Conservation (phyloP, 2,329 filamentous ascomycete genomes). For the Aspergillus niger region DNA sequence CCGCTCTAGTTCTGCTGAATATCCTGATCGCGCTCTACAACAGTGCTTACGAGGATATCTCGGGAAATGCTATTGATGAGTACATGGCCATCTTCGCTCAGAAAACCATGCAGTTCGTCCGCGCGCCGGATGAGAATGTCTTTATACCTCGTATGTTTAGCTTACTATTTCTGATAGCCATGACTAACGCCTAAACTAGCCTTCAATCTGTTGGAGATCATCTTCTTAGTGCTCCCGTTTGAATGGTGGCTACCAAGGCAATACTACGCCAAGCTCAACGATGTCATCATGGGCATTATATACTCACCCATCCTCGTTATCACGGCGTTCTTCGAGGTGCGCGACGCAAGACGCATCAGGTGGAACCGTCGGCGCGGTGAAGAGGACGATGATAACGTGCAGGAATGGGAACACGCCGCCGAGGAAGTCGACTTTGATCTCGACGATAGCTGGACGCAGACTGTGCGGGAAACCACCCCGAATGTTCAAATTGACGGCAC, state of each 20-base stretch:
- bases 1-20: conserved; percentile 71
- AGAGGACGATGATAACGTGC: conserved; percentile 81
- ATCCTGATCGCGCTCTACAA: conserved; percentile 98
- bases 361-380: conserved; percentile 78
- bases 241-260: conserved; percentile 92
- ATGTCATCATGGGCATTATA: conserved; percentile 80
- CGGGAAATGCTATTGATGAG: conserved; percentile 89
- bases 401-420: conserved; percentile 89
- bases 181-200: conserved; percentile 42
- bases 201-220: conserved; percentile 88
- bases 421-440: conserved; percentile 73
- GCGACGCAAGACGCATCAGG: conserved; percentile 65
- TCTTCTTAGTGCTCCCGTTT: conserved; percentile 74
- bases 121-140: conserved; percentile 96
- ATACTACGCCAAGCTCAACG: conserved; percentile 79
- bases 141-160: conserved; percentile 73
- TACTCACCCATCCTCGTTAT: conserved; percentile 83
- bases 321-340: conserved; percentile 71
- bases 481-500: conserved; percentile 79
- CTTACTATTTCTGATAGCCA: background rate
- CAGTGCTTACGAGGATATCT: conserved; percentile 92
- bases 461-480: conserved; percentile 71
- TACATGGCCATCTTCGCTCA: conserved; percentile 91
- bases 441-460: conserved; percentile 78
- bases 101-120: conserved; percentile 95